Evolutionary conservation across 2,329 filamentous ascomycete genomes (phyloP).

Genomic region (Juglanconis oblonga): DNA sequence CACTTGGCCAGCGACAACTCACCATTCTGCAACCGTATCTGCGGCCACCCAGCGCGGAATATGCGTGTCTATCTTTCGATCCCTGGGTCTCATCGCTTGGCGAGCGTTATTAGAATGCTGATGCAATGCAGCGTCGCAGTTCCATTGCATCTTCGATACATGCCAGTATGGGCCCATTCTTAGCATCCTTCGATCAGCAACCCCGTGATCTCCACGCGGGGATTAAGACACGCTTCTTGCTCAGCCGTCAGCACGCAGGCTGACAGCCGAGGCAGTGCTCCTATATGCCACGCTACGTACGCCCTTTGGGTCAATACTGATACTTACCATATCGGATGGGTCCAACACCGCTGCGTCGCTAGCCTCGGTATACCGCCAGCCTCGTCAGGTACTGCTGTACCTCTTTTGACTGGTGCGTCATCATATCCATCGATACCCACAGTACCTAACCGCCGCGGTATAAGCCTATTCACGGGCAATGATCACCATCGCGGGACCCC

Average conservation of each 20-base stretch:
- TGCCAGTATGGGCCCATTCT: background rate
- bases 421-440: no score
- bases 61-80: background rate
- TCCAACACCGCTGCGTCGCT: no score
- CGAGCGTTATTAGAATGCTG: background rate
- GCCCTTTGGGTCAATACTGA: no score
- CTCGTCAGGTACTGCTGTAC: background rate
- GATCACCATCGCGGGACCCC: background rate
- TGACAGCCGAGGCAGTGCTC: background rate
- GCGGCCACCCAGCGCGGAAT: conserved; percentile 1
- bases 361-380: background rate
- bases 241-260: background rate
- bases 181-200: background rate
- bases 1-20: conserved; percentile 6
- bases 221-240: background rate
- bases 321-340: no score
- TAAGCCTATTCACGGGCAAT: background rate
- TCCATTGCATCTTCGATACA: background rate
- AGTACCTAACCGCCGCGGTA: background rate
- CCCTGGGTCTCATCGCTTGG: background rate
- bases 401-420: no score
- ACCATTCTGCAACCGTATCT: conserved; percentile 12
- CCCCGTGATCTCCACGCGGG: background rate
- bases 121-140: background rate
- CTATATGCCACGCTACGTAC: background rate